Evolutionary conservation across 2,329 filamentous ascomycete genomes (phyloP).

Genomic region (Sporothrix pallida): DNA sequence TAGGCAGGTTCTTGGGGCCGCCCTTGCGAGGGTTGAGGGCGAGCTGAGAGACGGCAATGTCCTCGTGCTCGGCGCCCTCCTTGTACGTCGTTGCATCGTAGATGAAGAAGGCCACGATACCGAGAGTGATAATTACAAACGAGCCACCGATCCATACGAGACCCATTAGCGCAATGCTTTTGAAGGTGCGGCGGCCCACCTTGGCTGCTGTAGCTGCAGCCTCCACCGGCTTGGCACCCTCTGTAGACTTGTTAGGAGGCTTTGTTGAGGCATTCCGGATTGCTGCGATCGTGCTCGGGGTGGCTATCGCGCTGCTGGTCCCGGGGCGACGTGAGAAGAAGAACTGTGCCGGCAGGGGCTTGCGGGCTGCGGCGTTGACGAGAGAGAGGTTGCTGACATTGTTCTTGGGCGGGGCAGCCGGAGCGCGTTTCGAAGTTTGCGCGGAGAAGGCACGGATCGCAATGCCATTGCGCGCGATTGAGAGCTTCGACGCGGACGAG

Average conservation of each 20-base stretch:
- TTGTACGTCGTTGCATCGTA: constrained; percentile 94
- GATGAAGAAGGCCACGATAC: constrained; percentile 83
- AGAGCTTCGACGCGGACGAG: neutral
- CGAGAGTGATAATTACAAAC: constrained; percentile 69
- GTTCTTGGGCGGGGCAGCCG: neutral
- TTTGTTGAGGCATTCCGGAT: constrained; percentile 32
- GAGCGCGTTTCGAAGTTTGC: constrained; percentile 4
- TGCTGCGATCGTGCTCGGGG: neutral
- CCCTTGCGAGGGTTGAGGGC: constrained; percentile 82
- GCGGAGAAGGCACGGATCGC: constrained; percentile 27
- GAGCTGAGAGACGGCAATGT: constrained; percentile 82
- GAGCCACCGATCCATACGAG: constrained; percentile 78
- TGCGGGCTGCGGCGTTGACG: neutral
- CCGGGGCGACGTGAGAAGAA: constrained; percentile 28
- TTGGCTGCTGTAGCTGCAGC: neutral
- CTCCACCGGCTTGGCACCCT: neutral
- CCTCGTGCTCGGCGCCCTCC: constrained; percentile 67
- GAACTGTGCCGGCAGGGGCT: constrained; percentile 15
- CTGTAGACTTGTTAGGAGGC: constrained; percentile 21
- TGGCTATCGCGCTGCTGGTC: neutral
- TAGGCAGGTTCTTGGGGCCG: constrained; percentile 93
- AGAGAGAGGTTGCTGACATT: neutral
- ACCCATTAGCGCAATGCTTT: constrained; percentile 65
- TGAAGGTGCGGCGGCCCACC: constrained; percentile 47
- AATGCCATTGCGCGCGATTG: neutral